Conservation (phyloP, 2,329 filamentous ascomycete genomes). For the Cadophora sp. region DNA sequence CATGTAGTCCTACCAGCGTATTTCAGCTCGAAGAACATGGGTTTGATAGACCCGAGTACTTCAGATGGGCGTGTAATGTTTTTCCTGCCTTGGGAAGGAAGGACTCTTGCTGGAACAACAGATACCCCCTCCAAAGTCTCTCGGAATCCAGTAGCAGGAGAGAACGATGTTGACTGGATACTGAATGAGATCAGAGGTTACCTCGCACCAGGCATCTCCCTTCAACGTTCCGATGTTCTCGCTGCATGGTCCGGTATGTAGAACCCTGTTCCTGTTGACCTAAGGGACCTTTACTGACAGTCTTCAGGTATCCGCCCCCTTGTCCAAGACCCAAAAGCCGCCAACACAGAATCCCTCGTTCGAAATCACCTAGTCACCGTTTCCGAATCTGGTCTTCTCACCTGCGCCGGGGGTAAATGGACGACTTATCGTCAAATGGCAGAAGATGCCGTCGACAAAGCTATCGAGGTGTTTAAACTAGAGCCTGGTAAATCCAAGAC, state of each 20-base stretch:
- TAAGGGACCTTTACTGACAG: neutral
- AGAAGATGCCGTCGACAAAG: constrained; percentile 2
- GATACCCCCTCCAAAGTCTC: neutral
- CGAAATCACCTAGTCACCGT: constrained; percentile 1
- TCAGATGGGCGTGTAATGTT: constrained; percentile 3
- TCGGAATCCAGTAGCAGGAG: neutral
- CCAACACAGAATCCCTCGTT: constrained; percentile 6
- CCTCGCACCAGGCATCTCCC: neutral
- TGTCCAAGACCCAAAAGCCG: neutral
- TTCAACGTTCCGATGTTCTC: neutral
- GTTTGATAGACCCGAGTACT: neutral
- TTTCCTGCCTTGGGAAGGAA: neutral
- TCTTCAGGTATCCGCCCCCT: neutral
- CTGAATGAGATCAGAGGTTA: constrained; percentile 9
- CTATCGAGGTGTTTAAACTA: neutral
- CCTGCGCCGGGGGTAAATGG: constrained; percentile 3
- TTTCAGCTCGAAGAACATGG: constrained; percentile 7
- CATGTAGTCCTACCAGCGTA: constrained; percentile 1
- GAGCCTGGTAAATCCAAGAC: neutral
- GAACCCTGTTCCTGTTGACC: neutral
- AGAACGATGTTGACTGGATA: constrained; percentile 9
- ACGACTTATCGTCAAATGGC: constrained; percentile 9
- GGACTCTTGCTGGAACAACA: constrained; percentile 3
- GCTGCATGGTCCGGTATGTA: constrained; percentile 1
- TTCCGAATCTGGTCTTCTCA: neutral